Percentiles rank a stretch among this genome's conserved stretches.
phyloP scores from a whole-genome alignment of 73 alveolate genomes.

The Tetrahymena elliotti region DNA sequence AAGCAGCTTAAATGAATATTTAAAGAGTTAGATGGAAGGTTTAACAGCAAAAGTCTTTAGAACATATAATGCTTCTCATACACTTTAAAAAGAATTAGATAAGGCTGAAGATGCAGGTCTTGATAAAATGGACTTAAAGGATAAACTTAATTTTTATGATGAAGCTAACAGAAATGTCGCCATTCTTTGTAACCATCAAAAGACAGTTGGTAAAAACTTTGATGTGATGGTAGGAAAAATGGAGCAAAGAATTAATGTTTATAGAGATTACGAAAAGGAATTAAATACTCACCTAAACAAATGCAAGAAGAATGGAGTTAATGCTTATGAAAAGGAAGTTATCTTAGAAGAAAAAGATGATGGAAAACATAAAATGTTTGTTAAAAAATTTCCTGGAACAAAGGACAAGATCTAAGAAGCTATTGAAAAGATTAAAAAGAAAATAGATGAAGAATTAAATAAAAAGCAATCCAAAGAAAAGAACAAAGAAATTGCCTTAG shows the following conservation, averaged over 20 bases:
- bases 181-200: conserved; percentile 94
- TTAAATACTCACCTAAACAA: conserved; percentile 53
- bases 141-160: conserved; percentile 81
- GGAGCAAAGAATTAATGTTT: conserved; percentile 54
- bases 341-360: conserved; percentile 45
- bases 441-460: conserved; percentile 47
- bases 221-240: conserved; percentile 75
- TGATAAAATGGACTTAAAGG: conserved; percentile 41
- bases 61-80: conserved; percentile 96
- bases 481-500: conserved; percentile 92
- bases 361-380: conserved; percentile 36
- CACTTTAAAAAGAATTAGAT: conserved; percentile 70
- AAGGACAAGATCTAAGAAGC: conserved; percentile 49
- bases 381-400: conserved; percentile 69
- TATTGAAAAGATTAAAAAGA: conserved; percentile 50
- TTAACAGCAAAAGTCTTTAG: conserved; percentile 97
- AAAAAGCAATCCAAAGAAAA: conserved; percentile 54
- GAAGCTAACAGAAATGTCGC: conserved; percentile 97
- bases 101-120: background rate
- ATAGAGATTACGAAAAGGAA: conserved; percentile 56
- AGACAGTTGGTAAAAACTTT: conserved; percentile 81
- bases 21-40: conserved; percentile 92
- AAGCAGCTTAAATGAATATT: conserved; percentile 80
- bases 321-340: conserved; percentile 42
- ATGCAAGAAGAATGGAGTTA: conserved; percentile 50